Evolutionary conservation across 2,329 filamentous ascomycete genomes (phyloP), one percentile per base, ranked within the genome.

Genomic region (Teratosphaeriaceae sp.): DNA sequence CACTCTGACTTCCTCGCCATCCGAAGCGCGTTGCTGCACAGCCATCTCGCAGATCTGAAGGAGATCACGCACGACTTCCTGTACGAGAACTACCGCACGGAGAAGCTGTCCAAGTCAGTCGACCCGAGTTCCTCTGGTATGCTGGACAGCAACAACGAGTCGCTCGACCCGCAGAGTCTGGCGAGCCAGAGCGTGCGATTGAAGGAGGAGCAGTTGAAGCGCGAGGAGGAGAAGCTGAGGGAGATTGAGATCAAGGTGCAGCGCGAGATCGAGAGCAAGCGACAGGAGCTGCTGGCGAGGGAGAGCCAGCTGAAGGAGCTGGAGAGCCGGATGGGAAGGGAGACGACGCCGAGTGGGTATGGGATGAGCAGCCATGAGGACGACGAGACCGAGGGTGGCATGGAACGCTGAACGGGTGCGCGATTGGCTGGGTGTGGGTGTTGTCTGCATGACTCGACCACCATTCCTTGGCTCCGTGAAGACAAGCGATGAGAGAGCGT

Each of bases 191-290:
- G 89, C 27, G 92, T 98, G 51, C 88, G 92, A 53, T 84, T 98
- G 68, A 98, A 98, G 88, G 92, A 98, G 69, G 92, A 98, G 72
- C 92, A 98, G 70, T 85, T 98, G 58, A 88, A 92, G 65, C 88
- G 92, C 62, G 92, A 98, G 71, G 92, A 98, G 75, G 92, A 98
- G 84, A 98, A 98, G 78, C 84, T 98, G 52, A 87, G 92, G 69
- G 92, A 98, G 75, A 97, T 98, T 66, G 92, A 98, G 68, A 77
- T 96, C 75, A 98, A 98, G 83, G 92, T 98, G 51, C 92, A 98
- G 75, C 87, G 92, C 65, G 92, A 98, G 72, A 98, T 98, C 68
- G 92, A 98, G 75, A 95, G 88, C 62, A 94, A 98, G 74, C 81
- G 98, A 59, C 89, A 92, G 71, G 92, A 98, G 76, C 96, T 98